Conservation (phyloP, 345 rosid genomes). For the Citrus unshiu region DNA sequence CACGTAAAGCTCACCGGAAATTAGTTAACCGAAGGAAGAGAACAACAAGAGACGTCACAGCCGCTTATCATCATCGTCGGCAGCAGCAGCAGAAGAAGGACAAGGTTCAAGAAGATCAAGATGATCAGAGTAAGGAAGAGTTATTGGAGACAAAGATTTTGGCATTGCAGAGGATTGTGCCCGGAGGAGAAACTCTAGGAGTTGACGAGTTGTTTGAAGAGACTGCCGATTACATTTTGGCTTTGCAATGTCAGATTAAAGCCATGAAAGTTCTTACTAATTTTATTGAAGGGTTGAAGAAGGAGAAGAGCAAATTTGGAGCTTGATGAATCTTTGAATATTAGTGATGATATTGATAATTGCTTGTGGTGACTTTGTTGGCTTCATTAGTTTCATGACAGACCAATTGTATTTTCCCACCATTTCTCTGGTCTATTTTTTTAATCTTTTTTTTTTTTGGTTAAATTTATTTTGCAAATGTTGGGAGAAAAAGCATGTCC, state of each 20-base stretch:
- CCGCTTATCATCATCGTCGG: background rate
- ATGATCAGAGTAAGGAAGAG: constrained; percentile 30
- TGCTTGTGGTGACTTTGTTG: too few species aligned
- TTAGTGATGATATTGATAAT: too few species aligned
- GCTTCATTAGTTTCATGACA: background rate
- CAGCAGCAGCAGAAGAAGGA: background rate
- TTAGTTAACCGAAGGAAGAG: constrained; percentile 3
- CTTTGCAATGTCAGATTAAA: constrained; percentile 57
- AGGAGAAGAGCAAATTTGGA: constrained; percentile 52
- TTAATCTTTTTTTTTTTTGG: background rate
- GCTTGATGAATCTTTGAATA: constrained; percentile 22
- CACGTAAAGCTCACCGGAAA: background rate
- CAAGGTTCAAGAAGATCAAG: constrained; percentile 14
- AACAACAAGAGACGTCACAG: background rate
- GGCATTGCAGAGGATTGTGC: constrained; percentile 73
- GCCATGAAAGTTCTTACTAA: constrained; percentile 51
- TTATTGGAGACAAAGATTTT: constrained; percentile 51
- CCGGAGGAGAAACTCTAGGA: constrained; percentile 62
- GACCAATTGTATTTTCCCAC: background rate
- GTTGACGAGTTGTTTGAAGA: constrained; percentile 63
- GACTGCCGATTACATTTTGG: constrained; percentile 64
- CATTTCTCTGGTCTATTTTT: background rate
- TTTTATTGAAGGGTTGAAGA: constrained; percentile 46
- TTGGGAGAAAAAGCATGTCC: background rate
- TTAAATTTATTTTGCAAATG: background rate